Evolutionary conservation across 148 eudicot species (phyloP).

Genomic region (Spergularia bocconei): DNA sequence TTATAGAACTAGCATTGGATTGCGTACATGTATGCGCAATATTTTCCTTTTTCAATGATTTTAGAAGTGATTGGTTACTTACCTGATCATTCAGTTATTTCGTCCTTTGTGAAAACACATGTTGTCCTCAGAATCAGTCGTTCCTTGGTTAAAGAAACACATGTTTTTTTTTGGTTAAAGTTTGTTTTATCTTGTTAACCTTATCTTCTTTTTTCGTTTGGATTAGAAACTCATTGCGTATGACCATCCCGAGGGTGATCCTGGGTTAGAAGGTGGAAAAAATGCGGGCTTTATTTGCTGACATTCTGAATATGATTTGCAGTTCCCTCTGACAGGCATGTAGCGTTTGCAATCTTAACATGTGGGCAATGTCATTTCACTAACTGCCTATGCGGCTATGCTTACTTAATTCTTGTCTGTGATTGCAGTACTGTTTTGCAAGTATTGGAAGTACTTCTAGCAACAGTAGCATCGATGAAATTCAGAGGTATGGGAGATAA

Average conservation of each 20-base stretch:
- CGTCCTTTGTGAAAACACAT: conserved; percentile 9
- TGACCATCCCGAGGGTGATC: conserved; percentile 98
- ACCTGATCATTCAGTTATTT: background rate
- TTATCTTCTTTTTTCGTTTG: conserved; percentile 15
- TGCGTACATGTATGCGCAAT: conserved; percentile 84
- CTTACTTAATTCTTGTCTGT: conserved; percentile 19
- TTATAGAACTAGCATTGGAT: conserved; percentile 85
- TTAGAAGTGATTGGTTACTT: background rate
- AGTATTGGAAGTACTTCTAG: conserved; percentile 94
- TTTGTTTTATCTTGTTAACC: conserved; percentile 5
- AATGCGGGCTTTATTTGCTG: conserved; percentile 63
- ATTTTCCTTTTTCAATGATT: conserved; percentile 13
- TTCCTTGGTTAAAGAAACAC: conserved; percentile 5
- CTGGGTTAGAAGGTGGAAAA: conserved; percentile 91
- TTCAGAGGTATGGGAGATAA: conserved; percentile 65
- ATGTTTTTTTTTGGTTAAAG: no score
- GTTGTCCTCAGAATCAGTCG: background rate
- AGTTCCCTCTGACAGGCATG: conserved; percentile 86
- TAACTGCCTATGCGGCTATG: conserved; percentile 1
- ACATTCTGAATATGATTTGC: conserved; percentile 84
- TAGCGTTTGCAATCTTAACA: conserved; percentile 1
- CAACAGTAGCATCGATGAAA: conserved; percentile 89
- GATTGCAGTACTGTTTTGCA: conserved; percentile 86
- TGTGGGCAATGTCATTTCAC: background rate
- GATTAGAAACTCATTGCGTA: conserved; percentile 94